Conservation (phyloP, 371 early-diverging fungal species). For the Umbelopsis sp. region DNA sequence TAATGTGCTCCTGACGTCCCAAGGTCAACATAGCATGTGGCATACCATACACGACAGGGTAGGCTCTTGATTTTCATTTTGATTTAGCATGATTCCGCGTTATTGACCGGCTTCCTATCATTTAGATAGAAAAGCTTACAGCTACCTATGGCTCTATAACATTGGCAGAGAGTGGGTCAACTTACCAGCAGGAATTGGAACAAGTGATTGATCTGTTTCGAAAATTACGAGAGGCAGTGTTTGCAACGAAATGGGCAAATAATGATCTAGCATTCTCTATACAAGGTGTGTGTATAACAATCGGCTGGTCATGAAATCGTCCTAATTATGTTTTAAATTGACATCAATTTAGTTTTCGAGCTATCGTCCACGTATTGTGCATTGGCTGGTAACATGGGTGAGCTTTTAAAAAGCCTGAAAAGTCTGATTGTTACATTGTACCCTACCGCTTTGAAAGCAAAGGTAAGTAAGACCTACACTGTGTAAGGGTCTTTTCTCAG, state of each 20-base stretch:
- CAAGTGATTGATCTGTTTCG: constrained; percentile 2
- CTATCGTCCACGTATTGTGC: neutral
- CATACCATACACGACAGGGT: neutral
- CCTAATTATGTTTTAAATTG: neutral
- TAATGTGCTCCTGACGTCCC: neutral
- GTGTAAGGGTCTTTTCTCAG: too few species aligned
- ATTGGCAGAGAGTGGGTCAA: neutral
- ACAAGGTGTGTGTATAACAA: neutral
- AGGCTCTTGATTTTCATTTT: neutral
- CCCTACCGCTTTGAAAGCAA: neutral
- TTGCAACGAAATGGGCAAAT: constrained; percentile 8
- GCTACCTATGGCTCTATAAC: neutral
- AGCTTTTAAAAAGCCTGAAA: constrained; percentile 11
- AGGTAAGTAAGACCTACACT: neutral
- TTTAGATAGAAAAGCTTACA: neutral
- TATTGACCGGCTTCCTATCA: neutral
- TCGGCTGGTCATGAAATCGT: neutral
- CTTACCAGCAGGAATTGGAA: neutral
- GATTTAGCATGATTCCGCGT: neutral
- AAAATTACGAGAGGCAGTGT: constrained; percentile 7
- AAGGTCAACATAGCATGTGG: constrained; percentile 7
- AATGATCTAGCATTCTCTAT: neutral
- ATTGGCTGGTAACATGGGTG: constrained; percentile 3
- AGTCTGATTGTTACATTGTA: neutral
- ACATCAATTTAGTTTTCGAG: neutral